A percentile compares a stretch with the other conserved stretches of the same genome.
phyloP scores from a whole-genome alignment of 768 basidiomycete species.

The Fomitopsis serialis region DNA sequence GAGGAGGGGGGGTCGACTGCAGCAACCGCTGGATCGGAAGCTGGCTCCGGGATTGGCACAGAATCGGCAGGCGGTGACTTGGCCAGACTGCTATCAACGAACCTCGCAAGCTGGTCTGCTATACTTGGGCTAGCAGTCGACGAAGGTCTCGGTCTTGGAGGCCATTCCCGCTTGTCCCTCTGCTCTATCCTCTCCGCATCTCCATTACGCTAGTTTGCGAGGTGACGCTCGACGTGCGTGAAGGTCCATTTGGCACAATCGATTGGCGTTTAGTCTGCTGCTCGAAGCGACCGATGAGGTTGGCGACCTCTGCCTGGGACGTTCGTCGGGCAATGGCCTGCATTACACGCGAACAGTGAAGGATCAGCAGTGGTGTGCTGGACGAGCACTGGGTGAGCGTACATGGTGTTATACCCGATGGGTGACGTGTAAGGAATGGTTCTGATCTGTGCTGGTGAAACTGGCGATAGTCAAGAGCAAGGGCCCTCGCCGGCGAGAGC shows the following conservation, averaged over 20 bases:
- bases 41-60: background rate
- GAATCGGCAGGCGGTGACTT: background rate
- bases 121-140: conserved; percentile 1
- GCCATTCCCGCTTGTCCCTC: conserved; percentile 77
- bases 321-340: conserved; percentile 86
- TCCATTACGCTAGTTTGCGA: conserved; percentile 48
- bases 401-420: conserved; percentile 6
- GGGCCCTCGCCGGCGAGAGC: conserved; percentile 21
- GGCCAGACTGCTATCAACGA: background rate
- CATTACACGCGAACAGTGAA: background rate
- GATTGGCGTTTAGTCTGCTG: conserved; percentile 69
- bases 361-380: background rate
- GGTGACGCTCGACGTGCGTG: conserved; percentile 62
- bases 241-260: conserved; percentile 28
- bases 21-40: background rate
- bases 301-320: conserved; percentile 84
- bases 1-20: conserved; percentile 3
- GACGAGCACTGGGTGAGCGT: conserved; percentile 8
- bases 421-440: background rate
- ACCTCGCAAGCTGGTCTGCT: background rate
- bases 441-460: background rate
- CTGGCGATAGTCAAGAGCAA: background rate
- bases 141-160: conserved; percentile 32
- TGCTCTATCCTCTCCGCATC: conserved; percentile 63
- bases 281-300: conserved; percentile 87